These are phyloP conservation scores for Arachis hypogaea DNA, from an alignment of 306 rosid species.

Conservation along the genomic window DNA sequence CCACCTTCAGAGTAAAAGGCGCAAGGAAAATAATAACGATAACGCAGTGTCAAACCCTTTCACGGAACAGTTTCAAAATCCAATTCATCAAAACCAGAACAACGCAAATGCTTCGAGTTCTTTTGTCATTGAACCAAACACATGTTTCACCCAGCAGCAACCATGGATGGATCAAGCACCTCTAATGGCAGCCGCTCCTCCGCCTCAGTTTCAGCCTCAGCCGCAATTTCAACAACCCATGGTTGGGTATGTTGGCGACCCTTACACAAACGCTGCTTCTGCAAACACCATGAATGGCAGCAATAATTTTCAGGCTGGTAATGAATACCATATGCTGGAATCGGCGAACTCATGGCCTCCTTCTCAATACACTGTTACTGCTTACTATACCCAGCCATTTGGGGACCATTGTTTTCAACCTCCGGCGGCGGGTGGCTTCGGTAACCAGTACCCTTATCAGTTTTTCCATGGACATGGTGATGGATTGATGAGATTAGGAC, in stretches of 20 bases:
- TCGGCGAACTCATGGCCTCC: conserved; percentile 62
- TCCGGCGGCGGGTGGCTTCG: conserved; percentile 40
- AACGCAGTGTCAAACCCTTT: conserved; percentile 15
- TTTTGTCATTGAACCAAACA: conserved; percentile 40
- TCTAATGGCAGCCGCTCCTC: conserved; percentile 25
- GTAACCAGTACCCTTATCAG: conserved; percentile 54
- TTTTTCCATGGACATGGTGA: conserved; percentile 57
- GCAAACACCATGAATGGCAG: conserved; percentile 18
- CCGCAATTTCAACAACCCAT: conserved; percentile 42
- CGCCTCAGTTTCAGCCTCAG: not conserved
- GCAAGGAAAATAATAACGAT: conserved; percentile 20
- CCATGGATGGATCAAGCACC: conserved; percentile 54
- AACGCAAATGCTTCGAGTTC: conserved; percentile 31
- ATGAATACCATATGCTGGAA: conserved; percentile 60
- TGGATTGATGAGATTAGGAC: conserved; percentile 63
- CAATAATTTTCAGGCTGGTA: conserved; percentile 35
- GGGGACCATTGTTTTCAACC: conserved; percentile 47
- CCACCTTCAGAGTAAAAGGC: conserved; percentile 72
- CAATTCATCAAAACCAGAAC: conserved; percentile 47
- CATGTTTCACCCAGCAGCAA: conserved; percentile 43
- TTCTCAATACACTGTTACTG: conserved; percentile 34
- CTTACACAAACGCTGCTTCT: conserved; percentile 39
- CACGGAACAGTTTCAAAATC: conserved; percentile 40
- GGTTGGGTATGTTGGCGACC: conserved; percentile 58
- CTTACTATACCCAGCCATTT: conserved; percentile 8